A percentile compares a stretch with the other conserved stretches of the same genome.
Evolutionary conservation across 495 filamentous ascomycete species (phyloP).

Genomic region (Aspergillus ostianus): DNA sequence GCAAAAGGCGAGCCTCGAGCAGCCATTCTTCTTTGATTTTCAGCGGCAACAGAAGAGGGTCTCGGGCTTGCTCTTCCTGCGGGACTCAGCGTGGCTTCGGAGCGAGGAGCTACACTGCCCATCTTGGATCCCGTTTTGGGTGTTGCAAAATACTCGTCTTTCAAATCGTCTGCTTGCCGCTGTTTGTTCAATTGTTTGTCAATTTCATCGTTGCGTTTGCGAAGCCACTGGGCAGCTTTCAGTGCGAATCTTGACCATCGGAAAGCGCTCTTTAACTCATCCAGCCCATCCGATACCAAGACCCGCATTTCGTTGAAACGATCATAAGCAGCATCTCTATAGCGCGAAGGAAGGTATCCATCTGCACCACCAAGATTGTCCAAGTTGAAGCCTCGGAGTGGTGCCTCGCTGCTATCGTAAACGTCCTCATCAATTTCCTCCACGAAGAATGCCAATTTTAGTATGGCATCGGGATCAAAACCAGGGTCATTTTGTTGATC

Average conservation of each 20-base stretch:
- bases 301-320: constrained; percentile 32
- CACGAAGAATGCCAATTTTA: constrained; percentile 31
- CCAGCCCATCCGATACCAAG: constrained; percentile 15
- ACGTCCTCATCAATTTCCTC: constrained; percentile 18
- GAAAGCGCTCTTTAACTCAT: constrained; percentile 26
- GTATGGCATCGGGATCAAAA: constrained; percentile 27
- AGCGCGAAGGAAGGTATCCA: constrained; percentile 32
- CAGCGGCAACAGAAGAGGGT: not conserved
- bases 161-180: constrained; percentile 23
- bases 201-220: constrained; percentile 35
- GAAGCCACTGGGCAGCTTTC: constrained; percentile 34
- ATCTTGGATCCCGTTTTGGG: constrained; percentile 9
- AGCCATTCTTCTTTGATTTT: not conserved
- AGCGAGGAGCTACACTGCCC: constrained; percentile 8
- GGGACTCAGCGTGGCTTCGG: not conserved
- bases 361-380: constrained; percentile 26
- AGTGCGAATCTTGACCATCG: constrained; percentile 34
- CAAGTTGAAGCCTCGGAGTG: constrained; percentile 37
- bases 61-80: not conserved
- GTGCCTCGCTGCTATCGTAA: constrained; percentile 9
- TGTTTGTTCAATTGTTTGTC: constrained; percentile 18
- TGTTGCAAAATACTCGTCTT: constrained; percentile 12
- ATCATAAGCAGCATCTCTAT: constrained; percentile 31
- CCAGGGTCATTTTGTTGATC: constrained; percentile 22
- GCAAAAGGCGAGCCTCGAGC: not conserved